Evolutionary conservation across 1,139 yeast genomes (phyloP).

Genomic region (Hyphopichia fennica): DNA sequence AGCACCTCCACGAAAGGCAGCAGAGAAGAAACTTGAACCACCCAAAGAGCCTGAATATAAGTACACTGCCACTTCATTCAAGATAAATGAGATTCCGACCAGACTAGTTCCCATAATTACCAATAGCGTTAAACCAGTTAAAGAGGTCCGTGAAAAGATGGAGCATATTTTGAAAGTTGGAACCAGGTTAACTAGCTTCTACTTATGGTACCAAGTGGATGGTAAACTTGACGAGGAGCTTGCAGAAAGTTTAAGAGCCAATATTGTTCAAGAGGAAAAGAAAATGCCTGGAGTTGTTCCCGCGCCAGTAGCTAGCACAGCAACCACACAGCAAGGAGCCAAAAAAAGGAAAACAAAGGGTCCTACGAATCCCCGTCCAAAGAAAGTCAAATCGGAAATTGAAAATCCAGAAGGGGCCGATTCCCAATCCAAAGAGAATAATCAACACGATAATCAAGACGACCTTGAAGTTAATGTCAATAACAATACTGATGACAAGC

Average conservation of each 20-base stretch:
- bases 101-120: conserved; percentile 67
- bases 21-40: conserved; percentile 18
- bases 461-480: background rate
- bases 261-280: conserved; percentile 41
- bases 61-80: conserved; percentile 66
- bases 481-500: background rate
- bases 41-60: conserved; percentile 43
- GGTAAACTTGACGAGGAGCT: conserved; percentile 67
- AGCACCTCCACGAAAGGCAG: conserved; percentile 18
- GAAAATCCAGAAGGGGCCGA: background rate
- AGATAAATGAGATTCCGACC: conserved; percentile 61
- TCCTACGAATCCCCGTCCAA: conserved; percentile 15
- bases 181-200: conserved; percentile 56
- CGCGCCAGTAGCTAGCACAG: conserved; percentile 11
- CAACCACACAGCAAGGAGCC: conserved; percentile 8
- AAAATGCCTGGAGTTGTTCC: conserved; percentile 38
- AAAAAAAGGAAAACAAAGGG: conserved; percentile 38
- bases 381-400: conserved; percentile 13
- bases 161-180: conserved; percentile 59
- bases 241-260: conserved; percentile 48
- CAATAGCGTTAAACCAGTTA: conserved; percentile 63
- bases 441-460: background rate
- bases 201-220: conserved; percentile 85
- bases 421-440: conserved; percentile 2
- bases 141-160: conserved; percentile 63